Evolutionary conservation across 1,139 yeast species (phyloP).

Genomic region (Yamadazyma sp.): DNA sequence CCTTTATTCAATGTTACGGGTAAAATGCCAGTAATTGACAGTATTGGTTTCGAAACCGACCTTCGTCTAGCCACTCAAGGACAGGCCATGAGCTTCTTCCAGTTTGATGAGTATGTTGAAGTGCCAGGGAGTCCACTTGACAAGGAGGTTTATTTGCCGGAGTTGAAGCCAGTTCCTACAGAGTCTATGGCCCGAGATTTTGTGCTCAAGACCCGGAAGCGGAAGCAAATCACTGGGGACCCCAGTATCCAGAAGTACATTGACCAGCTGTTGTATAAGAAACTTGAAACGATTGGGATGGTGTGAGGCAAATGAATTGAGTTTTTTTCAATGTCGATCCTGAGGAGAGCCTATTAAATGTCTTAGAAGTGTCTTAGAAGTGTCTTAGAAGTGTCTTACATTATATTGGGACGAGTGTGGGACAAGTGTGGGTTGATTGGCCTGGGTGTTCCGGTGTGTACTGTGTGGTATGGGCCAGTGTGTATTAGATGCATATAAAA

Average conservation of each 20-base stretch:
- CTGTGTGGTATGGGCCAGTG: too few species aligned
- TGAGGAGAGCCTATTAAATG: neutral
- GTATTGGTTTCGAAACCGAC: constrained; percentile 87
- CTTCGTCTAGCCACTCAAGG: constrained; percentile 76
- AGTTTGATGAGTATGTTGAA: constrained; percentile 68
- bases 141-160: constrained; percentile 57
- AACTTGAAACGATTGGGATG: constrained; percentile 50
- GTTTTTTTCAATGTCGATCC: neutral
- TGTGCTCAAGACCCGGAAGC: constrained; percentile 79
- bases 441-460: neutral
- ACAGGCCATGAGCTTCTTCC: constrained; percentile 66
- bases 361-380: neutral
- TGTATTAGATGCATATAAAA: too few species aligned
- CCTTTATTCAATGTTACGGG: constrained; percentile 65
- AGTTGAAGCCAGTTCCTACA: constrained; percentile 71
- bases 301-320: constrained; percentile 3
- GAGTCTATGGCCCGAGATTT: constrained; percentile 82
- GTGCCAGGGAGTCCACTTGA: constrained; percentile 96
- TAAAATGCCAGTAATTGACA: constrained; percentile 81
- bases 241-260: constrained; percentile 73
- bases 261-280: constrained; percentile 56
- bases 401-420: too few species aligned
- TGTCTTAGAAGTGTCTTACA: too few species aligned
- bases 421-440: neutral
- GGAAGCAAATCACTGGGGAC: constrained; percentile 83